A percentile compares a stretch with the other conserved stretches of the same genome.
phyloP scores from a whole-genome alignment of 495 filamentous ascomycete genomes.

The Podospora sp. region DNA sequence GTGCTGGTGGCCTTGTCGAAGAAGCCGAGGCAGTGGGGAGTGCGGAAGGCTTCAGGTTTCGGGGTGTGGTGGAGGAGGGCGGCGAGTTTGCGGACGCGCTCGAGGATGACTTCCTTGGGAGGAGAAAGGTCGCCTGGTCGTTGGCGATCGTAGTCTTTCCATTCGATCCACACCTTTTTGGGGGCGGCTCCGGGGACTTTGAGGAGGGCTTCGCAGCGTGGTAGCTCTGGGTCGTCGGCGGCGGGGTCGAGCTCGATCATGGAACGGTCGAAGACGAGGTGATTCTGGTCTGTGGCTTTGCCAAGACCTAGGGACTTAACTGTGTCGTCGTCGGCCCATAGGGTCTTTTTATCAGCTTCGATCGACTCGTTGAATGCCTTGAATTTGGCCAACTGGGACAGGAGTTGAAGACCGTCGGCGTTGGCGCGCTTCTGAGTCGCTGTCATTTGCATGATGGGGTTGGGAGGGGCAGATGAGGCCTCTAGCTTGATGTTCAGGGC shows the following conservation, averaged over 20 bases:
- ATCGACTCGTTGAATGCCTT: conserved; percentile 52
- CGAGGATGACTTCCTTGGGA: conserved; percentile 40
- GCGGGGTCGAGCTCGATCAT: conserved; percentile 33
- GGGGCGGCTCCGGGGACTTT: conserved; percentile 24
- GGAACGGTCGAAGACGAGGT: conserved; percentile 38
- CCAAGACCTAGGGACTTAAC: conserved; percentile 40
- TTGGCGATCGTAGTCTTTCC: conserved; percentile 49
- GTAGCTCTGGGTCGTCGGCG: conserved; percentile 33
- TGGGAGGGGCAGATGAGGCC: conserved; percentile 13
- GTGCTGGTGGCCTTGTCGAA: conserved; percentile 41
- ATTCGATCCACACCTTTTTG: conserved; percentile 50
- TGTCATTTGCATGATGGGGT: conserved; percentile 32
- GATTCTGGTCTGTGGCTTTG: conserved; percentile 30
- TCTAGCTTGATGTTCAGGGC: conserved; percentile 42
- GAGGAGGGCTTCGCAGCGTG: conserved; percentile 42
- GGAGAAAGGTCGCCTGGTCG: conserved; percentile 35
- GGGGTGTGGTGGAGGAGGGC: conserved; percentile 45
- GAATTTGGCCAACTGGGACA: conserved; percentile 50
- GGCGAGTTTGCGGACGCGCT: conserved; percentile 43
- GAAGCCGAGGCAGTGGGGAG: conserved; percentile 48
- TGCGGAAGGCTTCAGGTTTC: conserved; percentile 47
- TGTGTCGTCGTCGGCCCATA: conserved; percentile 34
- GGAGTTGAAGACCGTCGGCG: conserved; percentile 37
- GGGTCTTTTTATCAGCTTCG: conserved; percentile 33
- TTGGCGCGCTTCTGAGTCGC: conserved; percentile 35